phyloP scores from a whole-genome alignment of 345 rosid genomes.

The Citrus maxima region DNA sequence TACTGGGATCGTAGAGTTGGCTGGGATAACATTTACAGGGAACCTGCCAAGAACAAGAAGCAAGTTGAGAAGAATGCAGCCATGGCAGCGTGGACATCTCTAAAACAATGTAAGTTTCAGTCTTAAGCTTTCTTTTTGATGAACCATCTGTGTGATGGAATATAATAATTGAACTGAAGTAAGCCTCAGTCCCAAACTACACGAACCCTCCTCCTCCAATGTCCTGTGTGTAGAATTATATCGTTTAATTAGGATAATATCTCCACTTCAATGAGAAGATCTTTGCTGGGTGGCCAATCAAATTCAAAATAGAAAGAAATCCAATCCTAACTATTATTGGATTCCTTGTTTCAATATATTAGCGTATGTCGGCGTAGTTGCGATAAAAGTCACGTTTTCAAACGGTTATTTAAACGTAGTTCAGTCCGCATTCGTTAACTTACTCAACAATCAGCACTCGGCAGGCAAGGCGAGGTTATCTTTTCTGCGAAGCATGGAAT shows the following conservation, averaged over 20 bases:
- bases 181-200: neutral
- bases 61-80: constrained; percentile 99
- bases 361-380: too few species aligned
- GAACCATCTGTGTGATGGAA: neutral
- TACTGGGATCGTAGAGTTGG: constrained; percentile 92
- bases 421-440: too few species aligned
- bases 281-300: too few species aligned
- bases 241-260: neutral
- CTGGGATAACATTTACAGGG: constrained; percentile 91
- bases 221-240: neutral
- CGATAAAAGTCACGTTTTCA: too few species aligned
- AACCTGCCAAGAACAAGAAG: constrained; percentile 92
- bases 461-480: too few species aligned
- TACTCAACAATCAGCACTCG: too few species aligned
- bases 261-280: too few species aligned
- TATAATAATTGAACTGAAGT: neutral
- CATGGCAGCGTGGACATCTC: constrained; percentile 96
- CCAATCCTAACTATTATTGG: neutral
- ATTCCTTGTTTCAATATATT: too few species aligned
- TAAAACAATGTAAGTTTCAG: constrained; percentile 71
- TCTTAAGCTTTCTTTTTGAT: neutral
- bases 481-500: too few species aligned
- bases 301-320: too few species aligned
- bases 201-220: neutral
- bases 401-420: too few species aligned